Percentiles rank a stretch among this genome's conserved stretches.
phyloP scores from a whole-genome alignment of 1,139 yeast genomes.

The Protomyces inouyei region DNA sequence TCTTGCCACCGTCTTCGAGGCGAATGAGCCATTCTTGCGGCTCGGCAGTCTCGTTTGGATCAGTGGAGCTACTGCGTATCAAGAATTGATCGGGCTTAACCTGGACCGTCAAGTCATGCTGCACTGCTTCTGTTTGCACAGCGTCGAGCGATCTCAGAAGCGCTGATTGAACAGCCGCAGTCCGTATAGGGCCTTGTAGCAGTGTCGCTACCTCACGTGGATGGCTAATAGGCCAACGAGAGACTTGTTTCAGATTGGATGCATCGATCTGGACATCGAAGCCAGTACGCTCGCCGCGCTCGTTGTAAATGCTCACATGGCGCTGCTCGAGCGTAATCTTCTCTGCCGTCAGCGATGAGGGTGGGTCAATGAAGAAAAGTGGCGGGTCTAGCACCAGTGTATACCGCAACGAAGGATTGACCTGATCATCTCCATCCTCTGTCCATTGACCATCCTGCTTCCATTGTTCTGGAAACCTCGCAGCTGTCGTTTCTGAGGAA shows the following conservation, averaged over 20 bases:
- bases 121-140: not conserved
- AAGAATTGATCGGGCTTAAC: not conserved
- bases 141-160: not conserved
- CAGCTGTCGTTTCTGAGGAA: not conserved
- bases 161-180: not conserved
- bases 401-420: not conserved
- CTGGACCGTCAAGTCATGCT: not conserved
- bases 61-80: not conserved
- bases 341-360: not conserved
- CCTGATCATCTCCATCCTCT: not conserved
- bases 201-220: not conserved
- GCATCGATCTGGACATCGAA: not conserved
- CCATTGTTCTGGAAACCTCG: not conserved
- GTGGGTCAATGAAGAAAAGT: not conserved
- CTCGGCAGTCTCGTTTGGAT: constrained; percentile 25
- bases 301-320: not conserved
- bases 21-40: not conserved
- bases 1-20: not conserved
- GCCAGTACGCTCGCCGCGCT: not conserved
- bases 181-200: not conserved
- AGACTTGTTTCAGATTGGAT: not conserved
- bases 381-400: constrained; percentile 16
- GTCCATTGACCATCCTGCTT: not conserved
- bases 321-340: not conserved
- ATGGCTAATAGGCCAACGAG: not conserved